Evolutionary conservation across 495 filamentous ascomycete species (phyloP).

Genomic region (Parmelia sp.): DNA sequence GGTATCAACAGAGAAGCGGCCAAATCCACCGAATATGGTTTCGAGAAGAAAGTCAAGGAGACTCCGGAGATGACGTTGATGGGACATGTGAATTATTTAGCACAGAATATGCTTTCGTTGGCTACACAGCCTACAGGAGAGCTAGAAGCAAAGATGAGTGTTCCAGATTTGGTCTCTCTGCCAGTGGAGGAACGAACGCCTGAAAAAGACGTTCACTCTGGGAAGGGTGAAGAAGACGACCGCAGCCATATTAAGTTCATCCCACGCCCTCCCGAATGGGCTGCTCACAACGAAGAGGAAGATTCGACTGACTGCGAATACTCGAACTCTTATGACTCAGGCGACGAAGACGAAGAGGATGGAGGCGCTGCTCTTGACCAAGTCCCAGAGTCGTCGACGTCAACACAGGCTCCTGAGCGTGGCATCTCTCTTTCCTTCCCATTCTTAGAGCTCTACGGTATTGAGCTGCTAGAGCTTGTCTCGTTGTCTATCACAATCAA

Average conservation of each 20-base stretch:
- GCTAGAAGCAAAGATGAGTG: slow-evolving; percentile 22
- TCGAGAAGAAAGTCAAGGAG: slow-evolving; percentile 51
- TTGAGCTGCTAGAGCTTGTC: slow-evolving; percentile 71
- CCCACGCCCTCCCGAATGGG: slow-evolving; percentile 79
- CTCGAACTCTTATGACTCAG: slow-evolving; percentile 38
- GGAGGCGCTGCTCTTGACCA: slow-evolving; percentile 36
- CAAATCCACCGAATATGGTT: slow-evolving; percentile 56
- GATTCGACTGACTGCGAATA: slow-evolving; percentile 40
- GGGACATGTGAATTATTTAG: slow-evolving; percentile 70
- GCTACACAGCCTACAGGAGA: slow-evolving; percentile 46
- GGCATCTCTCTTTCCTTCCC: slow-evolving; percentile 82
- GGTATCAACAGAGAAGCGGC: slow-evolving; percentile 56
- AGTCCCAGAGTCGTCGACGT: slow-evolving; percentile 21
- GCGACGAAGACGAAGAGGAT: slow-evolving; percentile 40
- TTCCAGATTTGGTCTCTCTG: slow-evolving; percentile 13
- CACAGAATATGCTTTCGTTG: slow-evolving; percentile 65
- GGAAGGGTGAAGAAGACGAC: slow-evolving; percentile 33
- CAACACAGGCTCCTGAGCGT: slow-evolving; percentile 39
- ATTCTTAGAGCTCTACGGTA: slow-evolving; percentile 68
- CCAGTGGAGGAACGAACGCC: slow-evolving; percentile 20
- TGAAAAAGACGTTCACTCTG: slow-evolving; percentile 3
- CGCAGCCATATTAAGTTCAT: slow-evolving; percentile 68
- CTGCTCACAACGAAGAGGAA: slow-evolving; percentile 33
- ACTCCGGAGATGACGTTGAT: slow-evolving; percentile 59
- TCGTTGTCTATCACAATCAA: slow-evolving; percentile 68